Percentiles rank a stretch among this genome's conserved stretches.
These are phyloP conservation scores for Epithele typhae DNA, from an alignment of 768 basidiomycete species.

Conservation along the genomic window DNA sequence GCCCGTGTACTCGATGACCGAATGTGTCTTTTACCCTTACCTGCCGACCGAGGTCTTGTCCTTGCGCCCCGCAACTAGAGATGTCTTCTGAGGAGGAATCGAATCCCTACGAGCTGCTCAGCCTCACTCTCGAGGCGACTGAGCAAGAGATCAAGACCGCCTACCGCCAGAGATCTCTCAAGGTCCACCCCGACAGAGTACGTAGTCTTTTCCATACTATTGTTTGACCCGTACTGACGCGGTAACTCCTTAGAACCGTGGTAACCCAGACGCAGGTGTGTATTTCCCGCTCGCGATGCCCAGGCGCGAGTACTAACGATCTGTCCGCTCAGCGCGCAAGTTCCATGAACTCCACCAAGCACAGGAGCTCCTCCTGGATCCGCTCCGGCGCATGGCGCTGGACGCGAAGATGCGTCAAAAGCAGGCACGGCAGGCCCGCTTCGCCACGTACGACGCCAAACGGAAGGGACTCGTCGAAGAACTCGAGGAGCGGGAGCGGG, in stretches of 20 bases:
- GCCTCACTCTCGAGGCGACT: slow-evolving; percentile 56
- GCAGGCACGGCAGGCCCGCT: slow-evolving; percentile 66
- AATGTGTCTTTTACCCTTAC: too few relatives aligned
- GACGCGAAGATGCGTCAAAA: slow-evolving; percentile 76
- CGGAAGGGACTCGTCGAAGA: slow-evolving; percentile 73
- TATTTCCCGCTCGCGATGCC: neutral
- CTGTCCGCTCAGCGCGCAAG: slow-evolving; percentile 52
- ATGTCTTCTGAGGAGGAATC: slow-evolving; percentile 45
- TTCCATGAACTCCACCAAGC: slow-evolving; percentile 84
- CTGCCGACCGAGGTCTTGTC: too few relatives aligned
- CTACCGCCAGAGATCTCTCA: slow-evolving; percentile 74
- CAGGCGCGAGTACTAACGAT: too few relatives aligned
- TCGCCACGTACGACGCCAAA: slow-evolving; percentile 64
- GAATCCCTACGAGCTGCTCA: slow-evolving; percentile 73
- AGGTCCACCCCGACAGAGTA: slow-evolving; percentile 87
- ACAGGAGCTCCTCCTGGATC: slow-evolving; percentile 78
- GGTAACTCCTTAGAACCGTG: slow-evolving; percentile 64
- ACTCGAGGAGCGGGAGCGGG: slow-evolving; percentile 73
- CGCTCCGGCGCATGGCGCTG: slow-evolving; percentile 69
- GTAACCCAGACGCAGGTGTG: slow-evolving; percentile 75
- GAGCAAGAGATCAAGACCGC: slow-evolving; percentile 78
- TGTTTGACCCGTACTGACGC: too few relatives aligned
- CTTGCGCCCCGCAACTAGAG: too few relatives aligned
- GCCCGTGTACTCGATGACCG: too few relatives aligned
- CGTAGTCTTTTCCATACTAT: slow-evolving; percentile 19